Evolutionary conservation across 257 asterid species (phyloP).

Genomic region (Datura wrightii): DNA sequence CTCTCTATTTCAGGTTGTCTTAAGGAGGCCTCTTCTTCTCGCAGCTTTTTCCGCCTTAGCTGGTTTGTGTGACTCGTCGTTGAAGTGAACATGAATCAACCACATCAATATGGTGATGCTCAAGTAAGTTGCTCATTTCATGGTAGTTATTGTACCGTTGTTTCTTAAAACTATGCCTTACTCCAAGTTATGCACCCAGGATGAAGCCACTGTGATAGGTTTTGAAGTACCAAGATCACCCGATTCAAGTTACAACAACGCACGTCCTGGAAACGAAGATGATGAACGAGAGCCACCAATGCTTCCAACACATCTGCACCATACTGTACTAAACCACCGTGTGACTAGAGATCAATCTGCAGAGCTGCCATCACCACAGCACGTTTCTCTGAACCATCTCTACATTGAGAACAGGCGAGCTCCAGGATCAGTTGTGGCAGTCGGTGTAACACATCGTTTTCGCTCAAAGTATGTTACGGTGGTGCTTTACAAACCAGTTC

Average conservation of each 20-base stretch:
- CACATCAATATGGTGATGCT: slow-evolving; percentile 53
- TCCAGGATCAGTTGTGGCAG: slow-evolving; percentile 75
- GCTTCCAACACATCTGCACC: slow-evolving; percentile 78
- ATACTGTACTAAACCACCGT: slow-evolving; percentile 64
- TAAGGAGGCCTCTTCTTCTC: neutral
- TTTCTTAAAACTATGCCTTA: neutral
- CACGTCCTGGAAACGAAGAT: slow-evolving; percentile 68
- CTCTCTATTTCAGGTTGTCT: neutral
- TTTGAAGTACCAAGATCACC: slow-evolving; percentile 87
- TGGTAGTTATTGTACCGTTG: neutral
- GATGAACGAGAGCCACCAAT: slow-evolving; percentile 85
- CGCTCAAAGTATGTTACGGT: slow-evolving; percentile 85
- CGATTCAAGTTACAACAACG: slow-evolving; percentile 79
- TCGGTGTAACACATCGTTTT: slow-evolving; percentile 86
- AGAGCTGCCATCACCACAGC: slow-evolving; percentile 71
- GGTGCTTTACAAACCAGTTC: slow-evolving; percentile 91
- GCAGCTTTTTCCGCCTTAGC: neutral
- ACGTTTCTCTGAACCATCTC: slow-evolving; percentile 82
- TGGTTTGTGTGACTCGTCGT: neutral
- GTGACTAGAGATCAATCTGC: slow-evolving; percentile 47
- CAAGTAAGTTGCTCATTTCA: slow-evolving; percentile 55
- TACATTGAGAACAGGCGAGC: slow-evolving; percentile 79
- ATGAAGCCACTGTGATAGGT: slow-evolving; percentile 73
- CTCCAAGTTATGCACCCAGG: slow-evolving; percentile 51
- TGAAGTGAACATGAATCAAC: slow-evolving; percentile 49